These are phyloP conservation scores for Acrodontium crateriforme DNA, from an alignment of 2,329 filamentous ascomycete genomes.

Conservation along the genomic window DNA sequence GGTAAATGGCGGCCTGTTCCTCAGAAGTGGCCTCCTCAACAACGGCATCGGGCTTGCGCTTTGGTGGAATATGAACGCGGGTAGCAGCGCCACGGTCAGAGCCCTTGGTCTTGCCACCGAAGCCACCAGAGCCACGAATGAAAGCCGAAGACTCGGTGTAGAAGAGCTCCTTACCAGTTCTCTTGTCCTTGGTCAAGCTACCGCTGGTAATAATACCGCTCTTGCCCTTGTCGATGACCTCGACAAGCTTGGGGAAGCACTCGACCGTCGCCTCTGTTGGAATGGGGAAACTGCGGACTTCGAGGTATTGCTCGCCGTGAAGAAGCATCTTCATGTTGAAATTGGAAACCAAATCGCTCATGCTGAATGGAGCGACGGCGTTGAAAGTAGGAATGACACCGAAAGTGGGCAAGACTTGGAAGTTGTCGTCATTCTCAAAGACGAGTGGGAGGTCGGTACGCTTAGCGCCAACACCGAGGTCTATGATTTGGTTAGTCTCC, in stretches of 20 bases:
- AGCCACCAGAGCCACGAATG: constrained; percentile 79
- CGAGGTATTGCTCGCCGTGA: constrained; percentile 96
- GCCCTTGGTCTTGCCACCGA: constrained; percentile 69
- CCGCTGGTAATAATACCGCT: constrained; percentile 72
- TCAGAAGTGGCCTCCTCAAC: constrained; percentile 76
- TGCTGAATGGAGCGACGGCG: constrained; percentile 63
- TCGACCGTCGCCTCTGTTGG: constrained; percentile 68
- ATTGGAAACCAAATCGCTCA: constrained; percentile 79
- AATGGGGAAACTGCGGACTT: constrained; percentile 82
- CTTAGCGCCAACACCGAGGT: constrained; percentile 86
- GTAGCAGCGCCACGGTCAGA: constrained; percentile 67
- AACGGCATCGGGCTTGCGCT: constrained; percentile 63
- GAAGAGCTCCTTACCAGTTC: constrained; percentile 78
- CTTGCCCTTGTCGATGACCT: constrained; percentile 91
- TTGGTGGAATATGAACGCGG: constrained; percentile 63
- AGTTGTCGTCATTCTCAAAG: constrained; percentile 81
- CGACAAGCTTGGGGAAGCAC: constrained; percentile 67
- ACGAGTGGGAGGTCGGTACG: constrained; percentile 74
- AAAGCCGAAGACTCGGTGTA: constrained; percentile 96
- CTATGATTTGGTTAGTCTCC: too few species aligned
- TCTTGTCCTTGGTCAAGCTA: constrained; percentile 70
- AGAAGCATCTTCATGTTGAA: constrained; percentile 98
- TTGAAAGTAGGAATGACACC: constrained; percentile 93
- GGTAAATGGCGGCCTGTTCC: constrained; percentile 87
- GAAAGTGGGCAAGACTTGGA: constrained; percentile 89